These are phyloP conservation scores for Ajuga reptans DNA, from an alignment of 305 asterid species.

Conservation along the genomic window DNA sequence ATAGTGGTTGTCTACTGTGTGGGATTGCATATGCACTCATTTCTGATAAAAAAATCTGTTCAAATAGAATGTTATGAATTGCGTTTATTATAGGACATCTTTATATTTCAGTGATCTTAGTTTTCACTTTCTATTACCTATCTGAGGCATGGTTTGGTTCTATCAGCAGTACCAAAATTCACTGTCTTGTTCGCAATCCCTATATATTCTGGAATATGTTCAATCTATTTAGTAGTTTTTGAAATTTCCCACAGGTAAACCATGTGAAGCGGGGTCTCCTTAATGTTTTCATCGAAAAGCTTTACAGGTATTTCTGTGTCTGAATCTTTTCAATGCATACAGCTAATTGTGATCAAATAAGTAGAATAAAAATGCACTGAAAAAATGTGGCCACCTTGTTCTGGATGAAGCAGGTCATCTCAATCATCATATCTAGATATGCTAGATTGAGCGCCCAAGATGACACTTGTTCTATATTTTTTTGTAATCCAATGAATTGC, in stretches of 20 bases:
- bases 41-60: no score
- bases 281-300: slow-evolving; percentile 50
- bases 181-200: neutral
- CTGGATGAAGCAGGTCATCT: neutral
- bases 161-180: no score
- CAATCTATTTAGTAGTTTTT: neutral
- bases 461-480: neutral
- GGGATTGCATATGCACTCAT: no score
- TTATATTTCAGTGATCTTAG: no score
- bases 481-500: neutral
- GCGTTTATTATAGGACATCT: no score
- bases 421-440: neutral
- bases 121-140: no score
- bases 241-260: slow-evolving; percentile 44
- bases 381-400: neutral
- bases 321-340: neutral
- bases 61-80: no score
- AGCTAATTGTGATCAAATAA: neutral
- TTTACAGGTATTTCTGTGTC: slow-evolving; percentile 52
- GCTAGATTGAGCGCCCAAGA: neutral
- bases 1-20: no score
- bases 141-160: no score
- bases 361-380: neutral
- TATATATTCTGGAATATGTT: slow-evolving; percentile 7
- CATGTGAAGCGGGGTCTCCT: slow-evolving; percentile 70